These are phyloP conservation scores for Colletotrichum orbiculare DNA, from an alignment of 2,329 filamentous ascomycete genomes.

Conservation along the genomic window DNA sequence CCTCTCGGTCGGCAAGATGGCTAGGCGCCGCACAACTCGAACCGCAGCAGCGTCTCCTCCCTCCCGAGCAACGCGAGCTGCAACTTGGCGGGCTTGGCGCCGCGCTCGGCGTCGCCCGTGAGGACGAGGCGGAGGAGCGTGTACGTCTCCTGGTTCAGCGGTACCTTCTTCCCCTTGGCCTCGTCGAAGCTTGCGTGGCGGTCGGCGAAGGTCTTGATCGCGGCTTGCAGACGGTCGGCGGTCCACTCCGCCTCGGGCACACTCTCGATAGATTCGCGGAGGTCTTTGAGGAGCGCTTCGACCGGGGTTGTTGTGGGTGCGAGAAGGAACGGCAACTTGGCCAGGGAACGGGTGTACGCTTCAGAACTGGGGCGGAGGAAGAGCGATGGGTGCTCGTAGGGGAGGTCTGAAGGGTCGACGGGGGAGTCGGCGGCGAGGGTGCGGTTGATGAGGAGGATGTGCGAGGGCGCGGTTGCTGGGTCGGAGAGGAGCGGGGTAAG, in stretches of 20 bases:
- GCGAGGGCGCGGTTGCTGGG: slow-evolving; percentile 1
- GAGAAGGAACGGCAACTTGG: slow-evolving; percentile 12
- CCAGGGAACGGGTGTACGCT: slow-evolving; percentile 12
- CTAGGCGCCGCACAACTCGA: slow-evolving; percentile 23
- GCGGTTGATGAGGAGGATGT: slow-evolving; percentile 32
- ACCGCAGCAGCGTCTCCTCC: slow-evolving; percentile 33
- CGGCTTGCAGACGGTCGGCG: slow-evolving; percentile 25
- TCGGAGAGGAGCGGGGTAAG: slow-evolving; percentile 15
- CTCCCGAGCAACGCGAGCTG: slow-evolving; percentile 35
- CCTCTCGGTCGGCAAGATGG: not conserved
- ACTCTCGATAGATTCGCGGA: slow-evolving; percentile 17
- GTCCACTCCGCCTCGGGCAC: slow-evolving; percentile 32
- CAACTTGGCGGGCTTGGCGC: slow-evolving; percentile 38
- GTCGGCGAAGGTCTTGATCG: slow-evolving; percentile 20
- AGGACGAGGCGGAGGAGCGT: slow-evolving; percentile 30
- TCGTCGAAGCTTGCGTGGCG: slow-evolving; percentile 1
- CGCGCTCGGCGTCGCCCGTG: slow-evolving; percentile 28
- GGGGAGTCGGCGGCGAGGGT: slow-evolving; percentile 32
- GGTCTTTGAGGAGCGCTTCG: slow-evolving; percentile 17
- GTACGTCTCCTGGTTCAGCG: slow-evolving; percentile 20
- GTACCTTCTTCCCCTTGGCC: slow-evolving; percentile 10
- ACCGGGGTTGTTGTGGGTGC: not conserved
- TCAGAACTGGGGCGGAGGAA: slow-evolving; percentile 33
- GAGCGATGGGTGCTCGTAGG: slow-evolving; percentile 35
- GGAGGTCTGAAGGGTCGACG: slow-evolving; percentile 29